Conservation (phyloP, 1,284 basidiomycete species). For the Volvariella surrecta region DNA sequence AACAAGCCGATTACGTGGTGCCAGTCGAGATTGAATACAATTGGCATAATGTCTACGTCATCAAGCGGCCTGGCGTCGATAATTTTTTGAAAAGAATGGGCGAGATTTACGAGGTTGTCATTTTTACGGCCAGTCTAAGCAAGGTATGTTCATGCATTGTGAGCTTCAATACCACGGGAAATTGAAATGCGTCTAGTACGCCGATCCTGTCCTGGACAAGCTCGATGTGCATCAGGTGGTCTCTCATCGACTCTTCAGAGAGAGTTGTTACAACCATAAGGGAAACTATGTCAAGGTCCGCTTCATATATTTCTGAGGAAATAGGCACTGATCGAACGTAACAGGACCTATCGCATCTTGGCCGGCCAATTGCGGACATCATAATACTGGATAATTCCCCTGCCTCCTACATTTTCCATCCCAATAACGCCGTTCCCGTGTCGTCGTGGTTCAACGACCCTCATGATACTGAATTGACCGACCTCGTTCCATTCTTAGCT, state of each 20-base stretch:
- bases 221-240: constrained; percentile 91
- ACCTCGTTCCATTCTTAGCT: constrained; percentile 88
- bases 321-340: constrained; percentile 2
- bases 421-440: constrained; percentile 97
- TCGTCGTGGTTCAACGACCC: constrained; percentile 99
- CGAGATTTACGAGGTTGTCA: constrained; percentile 95
- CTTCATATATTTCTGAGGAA: constrained; percentile 2
- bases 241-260: constrained; percentile 92
- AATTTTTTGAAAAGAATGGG: constrained; percentile 97
- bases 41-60: constrained; percentile 98
- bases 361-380: constrained; percentile 85
- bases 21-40: constrained; percentile 99
- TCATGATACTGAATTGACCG: constrained; percentile 94
- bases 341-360: constrained; percentile 94
- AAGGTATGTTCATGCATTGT: constrained; percentile 48
- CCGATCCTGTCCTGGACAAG: constrained; percentile 97
- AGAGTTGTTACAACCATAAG: constrained; percentile 98
- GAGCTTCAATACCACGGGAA: constrained; percentile 8
- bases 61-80: constrained; percentile 98
- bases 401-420: constrained; percentile 98
- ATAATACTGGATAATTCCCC: constrained; percentile 99
- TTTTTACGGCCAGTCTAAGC: constrained; percentile 96
- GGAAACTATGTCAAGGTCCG: constrained; percentile 97
- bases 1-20: constrained; percentile 95
- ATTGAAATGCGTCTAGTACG: constrained; percentile 55